Base-by-base conservation (phyloP, 2,329 filamentous ascomycete species). In the Setomelanomma holmii region DNA sequence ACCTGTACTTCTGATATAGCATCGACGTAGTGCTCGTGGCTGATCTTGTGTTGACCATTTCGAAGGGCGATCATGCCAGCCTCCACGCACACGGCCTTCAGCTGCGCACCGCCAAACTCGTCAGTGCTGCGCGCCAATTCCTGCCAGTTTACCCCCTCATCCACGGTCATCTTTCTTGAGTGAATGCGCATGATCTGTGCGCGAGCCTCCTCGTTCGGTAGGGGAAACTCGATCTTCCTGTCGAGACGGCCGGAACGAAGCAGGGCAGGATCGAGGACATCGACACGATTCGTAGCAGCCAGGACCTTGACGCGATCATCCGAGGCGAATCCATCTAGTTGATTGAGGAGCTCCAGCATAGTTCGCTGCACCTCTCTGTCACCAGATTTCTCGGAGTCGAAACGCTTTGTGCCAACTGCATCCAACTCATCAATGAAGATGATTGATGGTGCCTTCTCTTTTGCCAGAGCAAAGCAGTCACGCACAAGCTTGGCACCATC, bases 361-460 rank as follows among this genome's bases (percentile, higher is more conserved):
- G 95, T 99, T 75, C 95, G 87, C 80, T 99, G 95, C 38, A 99
- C 95, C 80, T 99, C 95, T 76, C 95, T 86, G 76, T 99, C 95
- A 79, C 95, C 95, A 55, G 90, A 95, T 84, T 98, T 99, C 75
- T 98, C 93, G 64, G 91, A 96, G 76, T 99, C 95, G 80, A 99
- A 99, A 72, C 95, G 93, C 80, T 98, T 98, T 47, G 93, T 98
- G 63, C 95, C 95, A n/a, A 99, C 89, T 51, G 95, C 95, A 74
- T 99, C 95, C 59, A 99, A 81, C 78, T 99, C 95, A 79, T 99
- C 95, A 69, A 99, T 98, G 82, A 99, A 99, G 77, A 99, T 99
- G 76, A 99, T 99, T 52, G 95, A 92, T 0, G 95, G 96, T 0
- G 95, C 95, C 82, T 99, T 99, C 78, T 99, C 95, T 77, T 99